Conservation (phyloP, 73 alveolate genomes). For the Paramecium sonneborni region DNA sequence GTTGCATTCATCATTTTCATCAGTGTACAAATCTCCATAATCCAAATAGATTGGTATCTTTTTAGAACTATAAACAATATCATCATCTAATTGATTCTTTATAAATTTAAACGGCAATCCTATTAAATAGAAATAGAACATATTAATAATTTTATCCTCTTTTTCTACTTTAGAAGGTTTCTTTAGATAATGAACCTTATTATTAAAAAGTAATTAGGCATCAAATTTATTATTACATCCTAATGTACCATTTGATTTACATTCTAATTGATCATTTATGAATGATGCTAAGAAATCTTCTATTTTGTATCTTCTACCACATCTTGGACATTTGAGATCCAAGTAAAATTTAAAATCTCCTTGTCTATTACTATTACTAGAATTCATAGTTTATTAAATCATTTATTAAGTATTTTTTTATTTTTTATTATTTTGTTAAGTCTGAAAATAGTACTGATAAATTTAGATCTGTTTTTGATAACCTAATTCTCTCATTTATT, state of each 20-base stretch:
- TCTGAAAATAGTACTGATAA: background rate
- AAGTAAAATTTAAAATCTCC: background rate
- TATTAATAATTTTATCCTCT: too few species aligned
- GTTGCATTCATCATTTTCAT: background rate
- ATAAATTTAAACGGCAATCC: too few species aligned
- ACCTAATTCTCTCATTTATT: background rate
- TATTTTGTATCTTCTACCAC: background rate
- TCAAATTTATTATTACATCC: background rate
- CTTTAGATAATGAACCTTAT: too few species aligned
- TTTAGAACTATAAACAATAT: background rate
- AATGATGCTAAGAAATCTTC: conserved; percentile 4
- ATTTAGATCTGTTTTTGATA: background rate
- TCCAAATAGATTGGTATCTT: background rate
- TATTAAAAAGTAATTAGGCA: background rate
- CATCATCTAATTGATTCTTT: background rate
- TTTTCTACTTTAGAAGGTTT: too few species aligned
- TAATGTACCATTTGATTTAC: conserved; percentile 19
- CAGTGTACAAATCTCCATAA: background rate
- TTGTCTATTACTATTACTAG: background rate
- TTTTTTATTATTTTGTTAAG: background rate
- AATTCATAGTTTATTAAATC: background rate
- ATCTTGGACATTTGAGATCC: conserved; percentile 27
- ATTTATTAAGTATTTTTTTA: background rate
- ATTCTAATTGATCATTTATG: background rate
- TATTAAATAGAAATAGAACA: background rate